phyloP scores from a whole-genome alignment of 495 filamentous ascomycete genomes.

The Chaetomium cochliodes region DNA sequence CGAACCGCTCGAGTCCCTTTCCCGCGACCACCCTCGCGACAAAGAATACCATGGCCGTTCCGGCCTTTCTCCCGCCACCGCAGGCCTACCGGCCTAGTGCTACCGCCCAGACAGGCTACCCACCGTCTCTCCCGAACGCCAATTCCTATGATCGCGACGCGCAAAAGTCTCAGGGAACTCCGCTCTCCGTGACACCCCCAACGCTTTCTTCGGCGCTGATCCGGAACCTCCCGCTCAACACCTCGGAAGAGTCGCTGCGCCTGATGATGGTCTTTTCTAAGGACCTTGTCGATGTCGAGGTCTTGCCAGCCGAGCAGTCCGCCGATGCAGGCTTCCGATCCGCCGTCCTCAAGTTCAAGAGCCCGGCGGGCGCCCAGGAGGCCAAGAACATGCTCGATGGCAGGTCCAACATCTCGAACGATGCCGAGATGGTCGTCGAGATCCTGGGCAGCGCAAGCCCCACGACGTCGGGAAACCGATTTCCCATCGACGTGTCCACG shows the following conservation, averaged over 20 bases:
- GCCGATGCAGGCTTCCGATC: slow-evolving; percentile 71
- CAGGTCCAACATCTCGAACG: slow-evolving; percentile 70
- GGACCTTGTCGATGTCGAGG: slow-evolving; percentile 71
- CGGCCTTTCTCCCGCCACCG: slow-evolving; percentile 37
- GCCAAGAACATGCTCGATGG: slow-evolving; percentile 75
- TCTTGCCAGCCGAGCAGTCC: slow-evolving; percentile 62
- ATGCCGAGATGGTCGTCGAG: slow-evolving; percentile 78
- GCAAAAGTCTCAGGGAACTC: slow-evolving; percentile 52
- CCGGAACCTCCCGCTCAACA: slow-evolving; percentile 73
- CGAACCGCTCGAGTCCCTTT: slow-evolving; percentile 41
- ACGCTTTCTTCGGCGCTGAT: slow-evolving; percentile 54
- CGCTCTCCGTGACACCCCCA: slow-evolving; percentile 48
- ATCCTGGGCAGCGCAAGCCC: slow-evolving; percentile 54
- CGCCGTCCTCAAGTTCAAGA: slow-evolving; percentile 74
- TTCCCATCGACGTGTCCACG: slow-evolving; percentile 39
- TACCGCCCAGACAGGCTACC: slow-evolving; percentile 42
- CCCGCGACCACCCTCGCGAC: slow-evolving; percentile 33
- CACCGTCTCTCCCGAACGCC: slow-evolving; percentile 35
- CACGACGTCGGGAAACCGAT: slow-evolving; percentile 38
- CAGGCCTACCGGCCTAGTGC: slow-evolving; percentile 38
- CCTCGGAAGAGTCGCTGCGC: slow-evolving; percentile 67
- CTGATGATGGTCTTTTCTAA: slow-evolving; percentile 85
- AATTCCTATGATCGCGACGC: slow-evolving; percentile 45
- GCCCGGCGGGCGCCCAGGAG: slow-evolving; percentile 69
- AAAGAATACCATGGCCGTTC: slow-evolving; percentile 44